A percentile compares a stretch with the other conserved stretches of the same genome.
Evolutionary conservation across 768 basidiomycete species (phyloP).

Genomic region (Asterophora lycoperdoides): DNA sequence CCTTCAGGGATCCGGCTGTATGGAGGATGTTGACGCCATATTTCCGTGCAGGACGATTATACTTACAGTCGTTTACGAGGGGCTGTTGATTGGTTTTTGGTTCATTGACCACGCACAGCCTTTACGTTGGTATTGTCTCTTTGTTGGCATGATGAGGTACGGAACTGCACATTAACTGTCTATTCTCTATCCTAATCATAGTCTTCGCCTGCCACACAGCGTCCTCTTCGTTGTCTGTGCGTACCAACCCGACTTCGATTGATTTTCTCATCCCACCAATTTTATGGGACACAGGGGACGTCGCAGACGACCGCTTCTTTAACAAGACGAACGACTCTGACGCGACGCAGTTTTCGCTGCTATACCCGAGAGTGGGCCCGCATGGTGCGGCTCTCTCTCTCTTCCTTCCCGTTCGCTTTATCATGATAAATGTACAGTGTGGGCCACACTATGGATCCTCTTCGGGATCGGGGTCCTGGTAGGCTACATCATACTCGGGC

Average conservation of each 20-base stretch:
- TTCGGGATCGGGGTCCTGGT: conserved; percentile 73
- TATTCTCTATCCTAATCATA: background rate
- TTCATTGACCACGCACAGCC: conserved; percentile 92
- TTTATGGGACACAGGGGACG: conserved; percentile 61
- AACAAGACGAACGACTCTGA: conserved; percentile 93
- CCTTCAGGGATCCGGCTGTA: background rate
- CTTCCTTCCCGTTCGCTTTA: background rate
- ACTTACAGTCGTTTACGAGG: conserved; percentile 80
- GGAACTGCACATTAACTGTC: no score
- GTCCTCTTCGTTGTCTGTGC: conserved; percentile 84
- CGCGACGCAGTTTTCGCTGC: conserved; percentile 79
- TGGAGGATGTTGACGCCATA: background rate
- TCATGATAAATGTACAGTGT: conserved; percentile 42
- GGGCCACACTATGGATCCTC: conserved; percentile 82
- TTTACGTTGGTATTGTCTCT: conserved; percentile 79
- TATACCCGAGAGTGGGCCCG: conserved; percentile 68
- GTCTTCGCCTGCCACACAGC: conserved; percentile 30
- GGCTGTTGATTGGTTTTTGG: conserved; percentile 88
- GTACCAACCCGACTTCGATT: conserved; percentile 19
- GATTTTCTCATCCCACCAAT: no score
- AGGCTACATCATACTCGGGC: conserved; percentile 76
- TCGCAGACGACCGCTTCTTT: conserved; percentile 91
- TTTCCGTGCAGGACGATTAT: conserved; percentile 64
- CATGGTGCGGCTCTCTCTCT: conserved; percentile 47
- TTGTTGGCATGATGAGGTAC: conserved; percentile 83